Conservation (phyloP, 176 grass and related monocot species). For the Oryza nivara region DNA sequence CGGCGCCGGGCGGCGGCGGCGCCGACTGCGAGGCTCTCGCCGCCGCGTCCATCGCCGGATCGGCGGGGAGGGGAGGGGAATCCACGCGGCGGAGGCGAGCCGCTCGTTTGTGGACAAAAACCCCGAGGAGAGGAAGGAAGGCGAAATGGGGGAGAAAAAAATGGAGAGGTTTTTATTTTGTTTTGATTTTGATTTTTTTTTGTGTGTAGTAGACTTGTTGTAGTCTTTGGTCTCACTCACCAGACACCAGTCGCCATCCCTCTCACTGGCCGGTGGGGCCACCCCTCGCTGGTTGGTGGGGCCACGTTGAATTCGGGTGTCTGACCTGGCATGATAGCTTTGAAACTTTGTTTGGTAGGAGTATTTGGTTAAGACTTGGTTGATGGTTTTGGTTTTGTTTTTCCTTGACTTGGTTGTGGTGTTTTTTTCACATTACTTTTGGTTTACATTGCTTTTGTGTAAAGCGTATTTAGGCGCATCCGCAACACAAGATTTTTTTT, state of each 20-base stretch:
- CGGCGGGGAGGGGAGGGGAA: neutral
- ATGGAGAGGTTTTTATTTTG: neutral
- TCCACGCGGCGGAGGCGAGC: neutral
- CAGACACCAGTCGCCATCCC: neutral
- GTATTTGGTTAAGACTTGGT: neutral
- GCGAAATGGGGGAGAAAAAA: slow-evolving; percentile 1
- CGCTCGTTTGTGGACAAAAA: slow-evolving; percentile 16
- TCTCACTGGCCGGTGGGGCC: neutral
- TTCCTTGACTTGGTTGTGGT: neutral
- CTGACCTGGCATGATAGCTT: neutral
- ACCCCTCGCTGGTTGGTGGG: neutral
- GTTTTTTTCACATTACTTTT: neutral
- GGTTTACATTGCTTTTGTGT: neutral
- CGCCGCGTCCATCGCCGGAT: slow-evolving; percentile 40
- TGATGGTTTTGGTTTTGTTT: neutral
- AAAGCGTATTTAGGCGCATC: too few relatives aligned
- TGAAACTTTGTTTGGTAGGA: neutral
- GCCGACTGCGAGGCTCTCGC: neutral
- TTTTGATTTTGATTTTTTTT: neutral
- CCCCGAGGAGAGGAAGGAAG: slow-evolving; percentile 3
- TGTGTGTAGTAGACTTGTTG: neutral
- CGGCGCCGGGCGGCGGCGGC: slow-evolving; percentile 16
- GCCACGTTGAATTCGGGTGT: neutral
- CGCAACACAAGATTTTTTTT: too few relatives aligned
- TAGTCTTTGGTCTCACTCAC: slow-evolving; percentile 28